Percentiles rank a stretch among this genome's conserved stretches.
phyloP scores from a whole-genome alignment of 2,329 filamentous ascomycete species.

The Chlorencoelia australis region DNA sequence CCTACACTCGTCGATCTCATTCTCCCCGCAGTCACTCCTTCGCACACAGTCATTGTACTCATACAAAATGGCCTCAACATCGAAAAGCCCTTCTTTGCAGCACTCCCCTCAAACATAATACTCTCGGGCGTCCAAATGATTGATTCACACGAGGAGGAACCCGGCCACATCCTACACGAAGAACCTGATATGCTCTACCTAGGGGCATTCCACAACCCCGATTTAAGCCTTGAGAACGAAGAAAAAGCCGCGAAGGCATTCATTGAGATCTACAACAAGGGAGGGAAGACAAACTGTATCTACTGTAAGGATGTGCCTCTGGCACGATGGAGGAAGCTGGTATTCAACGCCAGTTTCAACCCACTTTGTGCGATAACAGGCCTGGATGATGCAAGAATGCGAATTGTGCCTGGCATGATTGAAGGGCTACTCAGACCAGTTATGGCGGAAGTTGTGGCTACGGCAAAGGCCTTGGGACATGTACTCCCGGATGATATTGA shows the following conservation, averaged over 20 bases:
- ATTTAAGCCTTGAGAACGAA: slow-evolving; percentile 6
- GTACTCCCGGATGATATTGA: slow-evolving; percentile 15
- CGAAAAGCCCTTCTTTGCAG: slow-evolving; percentile 12
- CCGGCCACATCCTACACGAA: slow-evolving; percentile 12
- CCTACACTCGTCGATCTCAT: slow-evolving; percentile 27
- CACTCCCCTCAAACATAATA: slow-evolving; percentile 14
- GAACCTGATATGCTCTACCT: slow-evolving; percentile 11
- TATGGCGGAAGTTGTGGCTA: slow-evolving; percentile 18
- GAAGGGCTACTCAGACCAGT: slow-evolving; percentile 17
- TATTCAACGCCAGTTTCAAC: slow-evolving; percentile 15
- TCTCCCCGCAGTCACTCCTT: slow-evolving; percentile 12
- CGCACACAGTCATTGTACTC: slow-evolving; percentile 12
- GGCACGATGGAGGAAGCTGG: slow-evolving; percentile 13
- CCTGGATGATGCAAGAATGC: slow-evolving; percentile 14
- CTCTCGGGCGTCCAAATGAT: slow-evolving; percentile 15
- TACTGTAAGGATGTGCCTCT: slow-evolving; percentile 10
- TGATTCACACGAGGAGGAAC: slow-evolving; percentile 11
- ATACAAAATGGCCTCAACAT: slow-evolving; percentile 17
- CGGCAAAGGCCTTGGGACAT: slow-evolving; percentile 13
- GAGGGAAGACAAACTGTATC: slow-evolving; percentile 7
- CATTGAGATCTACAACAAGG: slow-evolving; percentile 10
- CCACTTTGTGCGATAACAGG: slow-evolving; percentile 13
- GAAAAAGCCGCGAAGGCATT: slow-evolving; percentile 8
- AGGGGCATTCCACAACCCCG: slow-evolving; percentile 13
- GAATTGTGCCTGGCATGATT: slow-evolving; percentile 19